Evolutionary conservation across 2,329 filamentous ascomycete genomes (phyloP).

Genomic region (Penicillium sp.): DNA sequence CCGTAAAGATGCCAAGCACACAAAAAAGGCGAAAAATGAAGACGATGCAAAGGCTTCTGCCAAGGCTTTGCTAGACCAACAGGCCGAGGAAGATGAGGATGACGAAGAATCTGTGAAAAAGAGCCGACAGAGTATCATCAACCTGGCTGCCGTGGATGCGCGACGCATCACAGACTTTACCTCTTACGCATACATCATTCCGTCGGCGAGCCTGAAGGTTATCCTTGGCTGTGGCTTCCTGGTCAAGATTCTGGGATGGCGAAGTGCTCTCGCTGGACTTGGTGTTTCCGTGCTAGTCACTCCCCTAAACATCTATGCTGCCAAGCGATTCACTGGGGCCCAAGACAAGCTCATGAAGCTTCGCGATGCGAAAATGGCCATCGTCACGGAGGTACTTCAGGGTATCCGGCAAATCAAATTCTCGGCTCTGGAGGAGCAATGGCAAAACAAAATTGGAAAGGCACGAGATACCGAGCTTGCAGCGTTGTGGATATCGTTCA

Average conservation of each 20-base stretch:
- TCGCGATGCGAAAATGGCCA: constrained; percentile 67
- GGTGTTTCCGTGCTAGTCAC: constrained; percentile 58
- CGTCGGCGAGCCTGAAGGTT: constrained; percentile 59
- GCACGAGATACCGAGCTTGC: constrained; percentile 62
- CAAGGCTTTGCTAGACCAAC: constrained; percentile 20
- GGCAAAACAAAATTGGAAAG: constrained; percentile 64
- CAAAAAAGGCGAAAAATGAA: constrained; percentile 35
- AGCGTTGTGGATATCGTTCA: constrained; percentile 62
- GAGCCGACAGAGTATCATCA: constrained; percentile 64
- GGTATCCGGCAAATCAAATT: constrained; percentile 84
- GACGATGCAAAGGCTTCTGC: constrained; percentile 20
- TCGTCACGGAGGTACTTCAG: constrained; percentile 70
- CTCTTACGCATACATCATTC: constrained; percentile 61
- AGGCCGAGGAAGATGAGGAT: constrained; percentile 44
- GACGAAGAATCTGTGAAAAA: constrained; percentile 48
- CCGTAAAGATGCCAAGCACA: constrained; percentile 60
- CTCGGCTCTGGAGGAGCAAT: constrained; percentile 67
- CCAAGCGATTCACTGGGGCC: constrained; percentile 58
- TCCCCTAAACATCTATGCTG: constrained; percentile 63
- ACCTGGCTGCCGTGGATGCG: constrained; percentile 71
- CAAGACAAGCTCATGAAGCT: constrained; percentile 70
- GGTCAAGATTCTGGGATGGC: constrained; percentile 65
- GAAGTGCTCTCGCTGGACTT: constrained; percentile 61
- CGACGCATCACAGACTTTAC: constrained; percentile 64
- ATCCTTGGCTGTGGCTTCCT: constrained; percentile 63